Evolutionary conservation across 139 green algal species (phyloP).

Genomic region (Micractinium conductrix): DNA sequence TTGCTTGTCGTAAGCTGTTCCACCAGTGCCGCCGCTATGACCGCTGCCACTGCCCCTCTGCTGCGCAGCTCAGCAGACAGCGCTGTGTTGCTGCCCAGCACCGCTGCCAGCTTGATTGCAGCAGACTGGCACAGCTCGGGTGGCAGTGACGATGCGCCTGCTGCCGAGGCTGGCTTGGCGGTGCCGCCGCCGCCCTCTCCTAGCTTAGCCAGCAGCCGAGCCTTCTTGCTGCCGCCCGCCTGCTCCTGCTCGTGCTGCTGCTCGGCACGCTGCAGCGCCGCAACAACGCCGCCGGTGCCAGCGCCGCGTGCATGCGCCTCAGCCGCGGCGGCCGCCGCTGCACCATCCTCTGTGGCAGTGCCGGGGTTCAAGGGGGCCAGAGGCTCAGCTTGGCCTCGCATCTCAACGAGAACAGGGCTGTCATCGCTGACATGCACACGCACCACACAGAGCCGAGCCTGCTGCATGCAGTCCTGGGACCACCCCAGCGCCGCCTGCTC

Average conservation of each 20-base stretch:
- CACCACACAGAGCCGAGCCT: too few species aligned
- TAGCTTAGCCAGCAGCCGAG: background rate
- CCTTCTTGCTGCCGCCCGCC: background rate
- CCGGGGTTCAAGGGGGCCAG: too few species aligned
- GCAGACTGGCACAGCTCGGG: background rate
- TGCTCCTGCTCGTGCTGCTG: slow-evolving; percentile 14
- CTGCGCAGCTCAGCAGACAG: background rate
- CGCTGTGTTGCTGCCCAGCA: background rate
- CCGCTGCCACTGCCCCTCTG: background rate
- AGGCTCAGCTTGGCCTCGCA: too few species aligned
- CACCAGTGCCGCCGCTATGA: background rate
- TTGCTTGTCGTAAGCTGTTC: background rate
- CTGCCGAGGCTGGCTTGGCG: background rate
- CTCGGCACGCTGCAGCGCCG: background rate
- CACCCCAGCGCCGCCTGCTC: background rate
- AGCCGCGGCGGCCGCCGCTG: background rate
- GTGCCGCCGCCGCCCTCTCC: background rate
- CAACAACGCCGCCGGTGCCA: background rate
- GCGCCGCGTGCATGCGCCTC: background rate
- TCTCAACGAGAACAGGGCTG: too few species aligned
- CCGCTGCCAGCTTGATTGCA: background rate
- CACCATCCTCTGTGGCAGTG: background rate
- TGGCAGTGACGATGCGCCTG: background rate
- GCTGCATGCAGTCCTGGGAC: too few species aligned
- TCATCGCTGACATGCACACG: too few species aligned